phyloP scores from a whole-genome alignment of 1,139 yeast genomes.

The Citeromyces hawaiiensis region DNA sequence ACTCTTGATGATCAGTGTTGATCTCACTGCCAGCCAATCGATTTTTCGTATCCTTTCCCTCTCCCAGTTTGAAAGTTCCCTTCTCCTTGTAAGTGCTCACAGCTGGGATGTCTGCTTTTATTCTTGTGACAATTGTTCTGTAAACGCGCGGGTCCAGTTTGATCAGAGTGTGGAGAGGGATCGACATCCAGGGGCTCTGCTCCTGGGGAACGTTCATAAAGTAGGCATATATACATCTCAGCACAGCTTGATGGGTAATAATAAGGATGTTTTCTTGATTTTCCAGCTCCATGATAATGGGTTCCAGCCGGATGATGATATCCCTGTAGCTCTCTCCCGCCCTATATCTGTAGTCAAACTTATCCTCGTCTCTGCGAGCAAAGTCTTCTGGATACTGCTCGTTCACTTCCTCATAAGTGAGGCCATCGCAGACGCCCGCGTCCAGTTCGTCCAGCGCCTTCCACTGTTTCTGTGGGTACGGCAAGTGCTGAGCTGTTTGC shows the following conservation, averaged over 20 bases:
- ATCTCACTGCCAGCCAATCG: slow-evolving; percentile 18
- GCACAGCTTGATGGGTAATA: slow-evolving; percentile 95
- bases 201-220: slow-evolving; percentile 98
- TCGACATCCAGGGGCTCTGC: slow-evolving; percentile 98
- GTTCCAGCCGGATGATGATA: slow-evolving; percentile 87
- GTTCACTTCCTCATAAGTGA: slow-evolving; percentile 83
- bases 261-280: slow-evolving; percentile 92
- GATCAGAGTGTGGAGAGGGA: slow-evolving; percentile 89
- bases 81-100: slow-evolving; percentile 93
- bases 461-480: slow-evolving; percentile 83
- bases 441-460: slow-evolving; percentile 94
- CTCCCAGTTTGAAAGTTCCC: slow-evolving; percentile 78
- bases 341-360: slow-evolving; percentile 87
- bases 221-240: slow-evolving; percentile 92
- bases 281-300: slow-evolving; percentile 95
- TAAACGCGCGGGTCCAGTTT: slow-evolving; percentile 91
- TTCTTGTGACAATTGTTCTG: slow-evolving; percentile 74
- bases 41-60: slow-evolving; percentile 18
- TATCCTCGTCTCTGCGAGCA: slow-evolving; percentile 89
- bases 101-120: slow-evolving; percentile 94
- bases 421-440: slow-evolving; percentile 96
- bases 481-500: slow-evolving; percentile 78
- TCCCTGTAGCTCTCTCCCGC: slow-evolving; percentile 97
- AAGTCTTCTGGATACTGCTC: slow-evolving; percentile 83
- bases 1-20: slow-evolving; percentile 6